Percentiles rank a stretch among this genome's conserved stretches.
Conservation (phyloP, 2,329 filamentous ascomycete genomes). For the Arthrobotrys musiformis region DNA sequence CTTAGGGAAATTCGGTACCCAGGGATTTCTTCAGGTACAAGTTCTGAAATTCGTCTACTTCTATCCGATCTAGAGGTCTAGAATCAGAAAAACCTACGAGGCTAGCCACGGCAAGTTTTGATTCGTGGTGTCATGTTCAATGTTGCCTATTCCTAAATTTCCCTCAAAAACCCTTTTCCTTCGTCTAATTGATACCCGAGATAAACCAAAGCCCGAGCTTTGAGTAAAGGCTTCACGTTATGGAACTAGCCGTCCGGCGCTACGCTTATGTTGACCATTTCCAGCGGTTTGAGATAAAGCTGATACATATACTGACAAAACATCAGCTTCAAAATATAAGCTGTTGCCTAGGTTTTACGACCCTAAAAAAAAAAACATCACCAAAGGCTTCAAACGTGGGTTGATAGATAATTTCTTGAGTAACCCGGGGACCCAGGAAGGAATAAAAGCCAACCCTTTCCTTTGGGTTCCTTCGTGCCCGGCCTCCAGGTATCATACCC, state of each 20-base stretch:
- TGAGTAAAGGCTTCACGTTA: slow-evolving; percentile 17
- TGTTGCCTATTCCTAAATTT: slow-evolving; percentile 8
- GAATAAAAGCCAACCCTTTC: background rate
- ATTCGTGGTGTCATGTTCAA: background rate
- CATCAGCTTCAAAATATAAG: background rate
- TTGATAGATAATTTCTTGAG: background rate
- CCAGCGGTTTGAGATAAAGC: slow-evolving; percentile 15
- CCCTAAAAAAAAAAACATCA: background rate
- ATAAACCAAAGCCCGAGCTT: background rate
- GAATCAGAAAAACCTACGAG: background rate
- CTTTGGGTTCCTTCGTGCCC: slow-evolving; percentile 7
- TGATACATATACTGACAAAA: slow-evolving; percentile 4
- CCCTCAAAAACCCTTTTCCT: background rate
- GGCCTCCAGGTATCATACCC: slow-evolving; percentile 23
- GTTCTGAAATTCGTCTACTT: background rate
- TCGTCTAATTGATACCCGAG: slow-evolving; percentile 5
- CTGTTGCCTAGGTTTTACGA: slow-evolving; percentile 10
- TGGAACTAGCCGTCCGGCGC: slow-evolving; percentile 2
- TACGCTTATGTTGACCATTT: background rate
- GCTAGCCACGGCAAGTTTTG: background rate
- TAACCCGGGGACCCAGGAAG: background rate
- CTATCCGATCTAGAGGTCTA: slow-evolving; percentile 11
- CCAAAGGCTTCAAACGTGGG: background rate
- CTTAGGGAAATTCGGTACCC: background rate
- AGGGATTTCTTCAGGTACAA: background rate